Conservation (phyloP, 805 yeast species). For the Schwanniomyces yamadae region DNA sequence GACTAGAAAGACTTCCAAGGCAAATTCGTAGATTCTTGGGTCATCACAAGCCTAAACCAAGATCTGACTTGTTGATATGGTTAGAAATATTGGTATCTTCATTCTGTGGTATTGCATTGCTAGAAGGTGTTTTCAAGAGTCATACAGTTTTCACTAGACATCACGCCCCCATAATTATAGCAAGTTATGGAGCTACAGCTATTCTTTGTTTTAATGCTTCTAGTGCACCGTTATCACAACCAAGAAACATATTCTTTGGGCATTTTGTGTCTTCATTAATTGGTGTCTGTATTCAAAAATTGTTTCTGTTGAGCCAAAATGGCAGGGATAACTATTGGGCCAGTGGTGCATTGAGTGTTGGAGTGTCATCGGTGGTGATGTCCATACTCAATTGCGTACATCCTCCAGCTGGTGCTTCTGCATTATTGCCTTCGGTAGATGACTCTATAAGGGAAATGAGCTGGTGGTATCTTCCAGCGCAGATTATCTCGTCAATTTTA, state of each 20-base stretch:
- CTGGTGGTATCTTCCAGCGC: conserved; percentile 65
- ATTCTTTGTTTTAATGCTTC: conserved; percentile 55
- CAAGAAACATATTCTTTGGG: conserved; percentile 57
- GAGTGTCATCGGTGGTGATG: conserved; percentile 53
- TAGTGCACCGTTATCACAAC: conserved; percentile 63
- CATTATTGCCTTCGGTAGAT: conserved; percentile 55
- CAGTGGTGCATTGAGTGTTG: conserved; percentile 58
- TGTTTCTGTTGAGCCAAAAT: conserved; percentile 45
- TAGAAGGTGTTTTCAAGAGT: conserved; percentile 47
- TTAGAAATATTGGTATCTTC: conserved; percentile 45
- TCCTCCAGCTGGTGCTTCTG: conserved; percentile 75
- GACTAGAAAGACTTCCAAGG: conserved; percentile 29
- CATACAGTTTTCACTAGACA: conserved; percentile 38
- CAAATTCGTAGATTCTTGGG: conserved; percentile 41
- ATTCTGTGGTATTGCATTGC: conserved; percentile 44
- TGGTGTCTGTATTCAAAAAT: conserved; percentile 54
- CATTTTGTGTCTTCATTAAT: conserved; percentile 52
- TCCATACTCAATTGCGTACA: conserved; percentile 55
- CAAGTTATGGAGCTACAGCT: conserved; percentile 63
- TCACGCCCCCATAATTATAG: conserved; percentile 50
- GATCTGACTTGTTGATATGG: conserved; percentile 44
- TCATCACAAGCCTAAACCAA: conserved; percentile 25
- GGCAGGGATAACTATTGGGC: conserved; percentile 54
- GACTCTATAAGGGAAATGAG: conserved; percentile 47
- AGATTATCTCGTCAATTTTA: conserved; percentile 48